Evolutionary conservation across 1,284 basidiomycete species (phyloP), one percentile per base, ranked within the genome.

Genomic region (Ceratobasidium sp.): DNA sequence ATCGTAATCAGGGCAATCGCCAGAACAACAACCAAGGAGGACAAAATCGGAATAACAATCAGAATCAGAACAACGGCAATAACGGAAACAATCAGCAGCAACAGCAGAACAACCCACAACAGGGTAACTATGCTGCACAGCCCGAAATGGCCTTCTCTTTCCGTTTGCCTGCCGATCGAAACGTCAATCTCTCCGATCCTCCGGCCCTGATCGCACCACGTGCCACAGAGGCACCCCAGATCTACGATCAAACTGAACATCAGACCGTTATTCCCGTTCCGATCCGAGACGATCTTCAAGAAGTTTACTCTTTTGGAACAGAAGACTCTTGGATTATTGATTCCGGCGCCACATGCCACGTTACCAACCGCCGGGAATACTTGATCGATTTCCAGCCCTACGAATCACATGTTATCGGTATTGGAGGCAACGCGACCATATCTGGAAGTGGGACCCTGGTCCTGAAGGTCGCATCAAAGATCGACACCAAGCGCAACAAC

Each of bases 291-390:
- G n/a, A n/a, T n/a, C n/a, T n/a, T n/a, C n/a, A n/a, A n/a, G n/a
- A n/a, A n/a, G n/a, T n/a, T n/a, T n/a, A n/a, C n/a, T n/a, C n/a
- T n/a, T n/a, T n/a, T n/a, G n/a, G n/a, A n/a, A n/a, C n/a, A n/a
- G n/a, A 63, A 19, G 60, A 63, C 19, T 36, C 60, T 3, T 63
- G 60, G 60, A 63, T 63, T 24, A 1, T 63, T 27, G 41, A 63
- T 24, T n/a, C 33, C 44, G 17, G 44, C n/a, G 60, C 60, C 8
- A 24, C 44, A 15, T 63, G 60, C n/a, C 60, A 63, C 27, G 24
- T 63, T 47, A 48, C 60, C 60, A 63, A 63, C 24, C 5, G 22
- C 4, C 4, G 44, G 27, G n/a, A 27, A 29, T 19, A 63, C 19
- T 27, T 63, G 19, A 6, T 24, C 14, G 29, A 47, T 24, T 63